Percentiles rank a stretch among this genome's conserved stretches.
phyloP scores from a whole-genome alignment of 805 yeast species.

The Hanseniaspora occidentalis region DNA sequence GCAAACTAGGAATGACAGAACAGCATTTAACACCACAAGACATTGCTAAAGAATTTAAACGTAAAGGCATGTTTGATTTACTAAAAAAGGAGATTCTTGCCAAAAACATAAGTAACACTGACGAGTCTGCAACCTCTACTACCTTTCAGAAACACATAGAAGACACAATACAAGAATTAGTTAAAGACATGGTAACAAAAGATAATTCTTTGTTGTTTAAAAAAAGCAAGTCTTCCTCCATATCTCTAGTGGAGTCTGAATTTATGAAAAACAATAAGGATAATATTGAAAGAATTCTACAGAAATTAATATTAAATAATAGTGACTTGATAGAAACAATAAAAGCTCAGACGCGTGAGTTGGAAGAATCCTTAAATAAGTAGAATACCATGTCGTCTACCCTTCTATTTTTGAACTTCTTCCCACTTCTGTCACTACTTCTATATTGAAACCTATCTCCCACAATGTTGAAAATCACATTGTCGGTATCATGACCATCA shows the following conservation, averaged over 20 bases:
- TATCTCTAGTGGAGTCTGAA: slow-evolving; percentile 22
- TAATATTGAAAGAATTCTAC: slow-evolving; percentile 13
- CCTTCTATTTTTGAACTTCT: slow-evolving; percentile 72
- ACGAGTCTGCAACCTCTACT: background rate
- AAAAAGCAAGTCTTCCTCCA: slow-evolving; percentile 21
- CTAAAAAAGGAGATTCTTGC: slow-evolving; percentile 17
- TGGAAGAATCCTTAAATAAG: slow-evolving; percentile 7
- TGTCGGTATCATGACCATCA: too few relatives aligned
- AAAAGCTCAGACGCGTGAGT: slow-evolving; percentile 8
- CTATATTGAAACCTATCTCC: slow-evolving; percentile 73
- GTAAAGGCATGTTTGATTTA: slow-evolving; percentile 22
- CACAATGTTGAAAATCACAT: slow-evolving; percentile 46
- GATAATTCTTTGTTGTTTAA: slow-evolving; percentile 22
- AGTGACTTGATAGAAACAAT: slow-evolving; percentile 12
- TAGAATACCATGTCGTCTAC: slow-evolving; percentile 43
- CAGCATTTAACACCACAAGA: slow-evolving; percentile 5
- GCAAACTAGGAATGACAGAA: background rate
- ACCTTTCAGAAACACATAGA: slow-evolving; percentile 12
- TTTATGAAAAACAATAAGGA: slow-evolving; percentile 16
- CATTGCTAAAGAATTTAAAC: slow-evolving; percentile 20
- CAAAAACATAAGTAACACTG: slow-evolving; percentile 2
- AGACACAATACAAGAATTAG: slow-evolving; percentile 13
- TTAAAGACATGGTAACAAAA: slow-evolving; percentile 16
- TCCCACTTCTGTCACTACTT: slow-evolving; percentile 68
- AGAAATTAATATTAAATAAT: slow-evolving; percentile 10